phyloP scores from a whole-genome alignment of 495 filamentous ascomycete genomes.

The Neurospora sp. region DNA sequence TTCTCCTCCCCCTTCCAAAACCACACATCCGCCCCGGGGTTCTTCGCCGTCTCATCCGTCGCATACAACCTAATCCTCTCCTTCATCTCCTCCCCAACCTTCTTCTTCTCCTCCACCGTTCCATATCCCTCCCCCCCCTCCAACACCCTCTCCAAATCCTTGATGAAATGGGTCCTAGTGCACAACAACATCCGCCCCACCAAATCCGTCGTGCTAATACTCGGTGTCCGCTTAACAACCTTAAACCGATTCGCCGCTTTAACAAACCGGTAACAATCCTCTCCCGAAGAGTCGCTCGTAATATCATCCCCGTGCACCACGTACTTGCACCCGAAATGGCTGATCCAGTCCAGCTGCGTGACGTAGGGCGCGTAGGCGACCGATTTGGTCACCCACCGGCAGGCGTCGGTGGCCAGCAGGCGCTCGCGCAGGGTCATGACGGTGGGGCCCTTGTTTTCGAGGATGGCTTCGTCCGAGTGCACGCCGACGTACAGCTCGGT shows the following conservation, averaged over 20 bases:
- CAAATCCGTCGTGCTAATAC: constrained; percentile 93
- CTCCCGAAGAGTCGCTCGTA: constrained; percentile 79
- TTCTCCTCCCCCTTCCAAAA: constrained; percentile 53
- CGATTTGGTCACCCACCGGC: constrained; percentile 80
- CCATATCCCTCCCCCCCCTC: constrained; percentile 62
- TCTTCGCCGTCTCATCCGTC: constrained; percentile 64
- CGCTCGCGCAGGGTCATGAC: constrained; percentile 92
- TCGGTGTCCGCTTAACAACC: constrained; percentile 90
- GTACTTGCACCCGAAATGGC: constrained; percentile 83
- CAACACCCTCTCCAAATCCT: constrained; percentile 56
- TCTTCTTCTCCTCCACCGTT: constrained; percentile 51
- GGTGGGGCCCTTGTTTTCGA: constrained; percentile 93
- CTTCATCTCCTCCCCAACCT: constrained; percentile 47
- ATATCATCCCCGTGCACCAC: constrained; percentile 98
- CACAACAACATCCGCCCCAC: constrained; percentile 95
- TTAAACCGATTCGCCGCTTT: constrained; percentile 85
- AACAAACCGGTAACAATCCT: constrained; percentile 96
- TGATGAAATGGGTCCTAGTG: constrained; percentile 80
- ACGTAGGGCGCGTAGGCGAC: constrained; percentile 90
- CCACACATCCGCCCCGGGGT: constrained; percentile 67
- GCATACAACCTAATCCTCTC: constrained; percentile 76
- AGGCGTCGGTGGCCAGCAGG: constrained; percentile 80
- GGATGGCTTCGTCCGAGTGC: constrained; percentile 88
- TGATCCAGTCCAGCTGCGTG: constrained; percentile 85
- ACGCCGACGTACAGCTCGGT: constrained; percentile 81